Conservation (phyloP, 192 early-diverging fungal species). For the Mortierella claussenii region DNA sequence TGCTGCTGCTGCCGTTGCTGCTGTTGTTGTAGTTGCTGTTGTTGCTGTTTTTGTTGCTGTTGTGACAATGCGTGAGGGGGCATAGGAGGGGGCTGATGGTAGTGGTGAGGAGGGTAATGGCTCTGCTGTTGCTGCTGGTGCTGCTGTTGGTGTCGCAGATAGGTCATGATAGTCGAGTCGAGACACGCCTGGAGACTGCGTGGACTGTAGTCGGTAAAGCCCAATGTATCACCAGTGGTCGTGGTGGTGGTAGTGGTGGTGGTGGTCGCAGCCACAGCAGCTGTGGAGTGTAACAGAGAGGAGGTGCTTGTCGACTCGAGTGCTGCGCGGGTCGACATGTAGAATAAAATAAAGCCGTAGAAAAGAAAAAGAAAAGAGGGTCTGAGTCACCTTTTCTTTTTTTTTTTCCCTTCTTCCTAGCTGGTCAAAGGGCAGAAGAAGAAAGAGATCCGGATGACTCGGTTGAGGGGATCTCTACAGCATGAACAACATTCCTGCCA, state of each 20-base stretch:
- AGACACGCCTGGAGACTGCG: slow-evolving; percentile 26
- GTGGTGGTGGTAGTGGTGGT: slow-evolving; percentile 13
- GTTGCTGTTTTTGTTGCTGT: background rate
- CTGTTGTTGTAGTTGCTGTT: slow-evolving; percentile 11
- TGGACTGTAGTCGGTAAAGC: slow-evolving; percentile 41
- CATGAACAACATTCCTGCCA: too few relatives aligned
- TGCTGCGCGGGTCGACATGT: slow-evolving; percentile 19
- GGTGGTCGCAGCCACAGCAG: too few relatives aligned
- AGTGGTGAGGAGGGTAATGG: slow-evolving; percentile 3
- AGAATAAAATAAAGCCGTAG: too few relatives aligned
- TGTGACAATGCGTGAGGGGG: slow-evolving; percentile 3
- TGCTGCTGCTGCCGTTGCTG: slow-evolving; percentile 1
- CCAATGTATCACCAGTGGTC: slow-evolving; percentile 17
- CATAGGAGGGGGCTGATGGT: slow-evolving; percentile 7
- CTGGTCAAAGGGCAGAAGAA: background rate
- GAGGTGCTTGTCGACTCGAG: slow-evolving; percentile 15
- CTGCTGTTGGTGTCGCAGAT: slow-evolving; percentile 30
- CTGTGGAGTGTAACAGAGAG: slow-evolving; percentile 21
- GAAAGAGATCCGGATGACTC: background rate
- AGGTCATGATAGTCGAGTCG: slow-evolving; percentile 41
- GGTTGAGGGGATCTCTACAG: background rate
- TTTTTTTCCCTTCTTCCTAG: background rate
- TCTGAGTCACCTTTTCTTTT: background rate
- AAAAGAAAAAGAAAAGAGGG: too few relatives aligned
- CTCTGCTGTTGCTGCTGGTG: slow-evolving; percentile 3